These are phyloP conservation scores for Macrophomina pseudophaseolina DNA, from an alignment of 2,329 filamentous ascomycete genomes.

Conservation along the genomic window DNA sequence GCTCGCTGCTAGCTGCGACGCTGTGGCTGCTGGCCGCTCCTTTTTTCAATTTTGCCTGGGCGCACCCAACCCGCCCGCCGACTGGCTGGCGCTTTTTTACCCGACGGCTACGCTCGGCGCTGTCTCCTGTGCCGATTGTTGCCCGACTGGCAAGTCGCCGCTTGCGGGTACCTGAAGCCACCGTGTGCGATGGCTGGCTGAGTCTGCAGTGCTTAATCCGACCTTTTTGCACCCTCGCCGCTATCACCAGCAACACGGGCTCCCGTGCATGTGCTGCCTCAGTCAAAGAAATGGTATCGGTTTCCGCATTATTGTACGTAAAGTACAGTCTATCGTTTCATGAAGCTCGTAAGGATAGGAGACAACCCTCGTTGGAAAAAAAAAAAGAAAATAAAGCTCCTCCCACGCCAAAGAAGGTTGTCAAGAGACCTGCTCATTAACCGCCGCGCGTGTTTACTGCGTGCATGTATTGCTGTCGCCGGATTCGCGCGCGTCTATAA, in stretches of 20 bases:
- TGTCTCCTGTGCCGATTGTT: not conserved
- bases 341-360: not conserved
- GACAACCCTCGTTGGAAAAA: no score
- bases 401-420: not conserved
- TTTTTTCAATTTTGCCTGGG: no score
- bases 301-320: not conserved
- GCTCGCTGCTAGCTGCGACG: not conserved
- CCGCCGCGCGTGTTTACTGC: not conserved
- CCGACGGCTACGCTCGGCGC: not conserved
- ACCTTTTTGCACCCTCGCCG: not conserved
- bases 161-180: conserved; percentile 20
- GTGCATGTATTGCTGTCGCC: not conserved
- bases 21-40: not conserved
- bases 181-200: conserved; percentile 16
- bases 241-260: not conserved
- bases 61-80: no score
- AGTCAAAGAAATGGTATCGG: not conserved
- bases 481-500: not conserved
- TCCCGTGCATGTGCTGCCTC: no score
- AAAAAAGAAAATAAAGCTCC: not conserved
- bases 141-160: not conserved
- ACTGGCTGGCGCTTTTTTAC: not conserved
- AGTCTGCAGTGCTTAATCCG: conserved; percentile 13
- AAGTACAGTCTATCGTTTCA: conserved; percentile 15
- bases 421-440: conserved; percentile 7